Base-by-base conservation (phyloP, 352 stramenopile genomes). In the Phytophthora cryptogea region DNA sequence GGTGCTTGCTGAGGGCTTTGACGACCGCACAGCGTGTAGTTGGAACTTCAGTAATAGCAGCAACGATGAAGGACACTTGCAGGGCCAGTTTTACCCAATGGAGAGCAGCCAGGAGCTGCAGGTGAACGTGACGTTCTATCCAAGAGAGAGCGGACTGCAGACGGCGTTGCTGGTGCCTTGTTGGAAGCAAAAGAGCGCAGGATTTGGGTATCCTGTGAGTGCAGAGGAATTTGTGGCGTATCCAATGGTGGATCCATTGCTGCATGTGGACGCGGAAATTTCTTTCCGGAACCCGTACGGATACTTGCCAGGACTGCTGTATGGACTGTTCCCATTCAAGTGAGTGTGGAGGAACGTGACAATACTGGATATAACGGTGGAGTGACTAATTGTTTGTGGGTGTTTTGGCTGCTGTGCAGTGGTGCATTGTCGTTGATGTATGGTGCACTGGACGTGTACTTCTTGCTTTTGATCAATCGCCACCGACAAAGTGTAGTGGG, bases 281-380 rank as follows among this genome's bases (percentile, higher is more conserved):
- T 66, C 76, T 9, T 96, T 96, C 52, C 58, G 63, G 9, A 96
- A 96, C 54, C 75, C 84, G 17, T 94, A 94, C 49, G 88, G 88
- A 9, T 96, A 89, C 56, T 46, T 96, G 2, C 88, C 88, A 2
- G 85, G 78, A 16, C 59, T 94, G 32, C 71, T 95, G 28, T 94
- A 83, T 32, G 88, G 86, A 14, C 72, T 95, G 28, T 87, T 90
- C 50, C 86, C 83, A 8, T 95, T 96, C 76, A 94, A 85, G 87
- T 95, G 70, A 43, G 70, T 76, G 27, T 16, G 4, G 31, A 57
- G n/a, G 8, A 14, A 55, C 3, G n/a, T 54, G 42, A 13, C 31
- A 20, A 8, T 52, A 3, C n/a, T 40, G 14, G 13, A 28, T 36
- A 16, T 61, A 32, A 10, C 62, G 23, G 27, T 27, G 46, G 32